phyloP scores from a whole-genome alignment of 176 grass and related monocot genomes.

The Juncus inflexus region DNA sequence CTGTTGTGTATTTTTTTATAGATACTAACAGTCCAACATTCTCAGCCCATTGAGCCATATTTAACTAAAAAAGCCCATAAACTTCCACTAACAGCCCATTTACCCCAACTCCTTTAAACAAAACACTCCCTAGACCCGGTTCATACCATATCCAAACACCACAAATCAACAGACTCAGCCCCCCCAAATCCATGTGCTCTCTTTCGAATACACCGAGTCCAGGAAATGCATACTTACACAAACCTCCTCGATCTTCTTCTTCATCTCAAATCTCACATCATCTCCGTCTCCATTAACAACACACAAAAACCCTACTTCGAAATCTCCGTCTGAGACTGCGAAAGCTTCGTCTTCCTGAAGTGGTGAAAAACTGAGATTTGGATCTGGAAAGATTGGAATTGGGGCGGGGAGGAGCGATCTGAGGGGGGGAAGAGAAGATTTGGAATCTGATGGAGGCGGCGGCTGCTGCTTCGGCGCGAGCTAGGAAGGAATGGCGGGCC shows the following conservation, averaged over 20 bases:
- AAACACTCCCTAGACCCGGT: too few species aligned
- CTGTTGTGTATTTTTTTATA: too few species aligned
- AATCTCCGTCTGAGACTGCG: neutral
- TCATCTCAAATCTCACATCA: slow-evolving; percentile 3
- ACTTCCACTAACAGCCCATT: too few species aligned
- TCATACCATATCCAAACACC: too few species aligned
- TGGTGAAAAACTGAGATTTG: slow-evolving; percentile 1
- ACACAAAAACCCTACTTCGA: slow-evolving; percentile 21
- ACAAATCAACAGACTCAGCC: too few species aligned
- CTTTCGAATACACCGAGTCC: neutral
- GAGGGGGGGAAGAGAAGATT: neutral
- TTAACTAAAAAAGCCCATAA: too few species aligned
- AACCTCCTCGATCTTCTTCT: neutral
- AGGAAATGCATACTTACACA: neutral
- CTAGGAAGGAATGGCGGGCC: slow-evolving; percentile 93
- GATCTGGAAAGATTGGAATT: slow-evolving; percentile 9
- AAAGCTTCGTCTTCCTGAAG: neutral
- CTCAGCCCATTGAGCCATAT: too few species aligned
- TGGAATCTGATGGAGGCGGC: neutral
- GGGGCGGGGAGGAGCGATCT: slow-evolving; percentile 13
- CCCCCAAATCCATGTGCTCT: too few species aligned
- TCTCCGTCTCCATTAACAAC: slow-evolving; percentile 6
- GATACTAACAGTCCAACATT: too few species aligned
- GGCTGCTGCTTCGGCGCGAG: slow-evolving; percentile 20
- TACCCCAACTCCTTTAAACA: too few species aligned